phyloP scores from a whole-genome alignment of 2,329 filamentous ascomycete genomes.

The Claviceps pazoutovae region DNA sequence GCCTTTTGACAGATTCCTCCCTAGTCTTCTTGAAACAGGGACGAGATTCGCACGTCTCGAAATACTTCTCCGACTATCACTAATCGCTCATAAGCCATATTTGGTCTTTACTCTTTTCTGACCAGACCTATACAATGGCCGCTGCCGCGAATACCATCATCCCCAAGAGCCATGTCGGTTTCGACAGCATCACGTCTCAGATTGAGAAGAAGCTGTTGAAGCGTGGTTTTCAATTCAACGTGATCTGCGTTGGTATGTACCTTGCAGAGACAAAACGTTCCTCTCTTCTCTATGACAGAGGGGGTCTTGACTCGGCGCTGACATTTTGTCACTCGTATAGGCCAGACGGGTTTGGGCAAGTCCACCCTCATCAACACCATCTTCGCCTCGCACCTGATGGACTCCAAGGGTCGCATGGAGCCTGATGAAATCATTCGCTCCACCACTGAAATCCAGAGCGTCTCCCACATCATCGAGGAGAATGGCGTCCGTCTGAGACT shows the following conservation, averaged over 20 bases:
- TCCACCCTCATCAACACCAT: slow-evolving; percentile 99
- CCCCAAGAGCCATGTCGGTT: slow-evolving; percentile 97
- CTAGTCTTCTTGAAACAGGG: slow-evolving; percentile 23
- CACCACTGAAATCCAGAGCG: slow-evolving; percentile 95
- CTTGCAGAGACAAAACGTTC: slow-evolving; percentile 5
- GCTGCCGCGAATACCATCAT: slow-evolving; percentile 55
- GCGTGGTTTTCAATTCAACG: slow-evolving; percentile 99
- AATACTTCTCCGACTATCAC: slow-evolving; percentile 12
- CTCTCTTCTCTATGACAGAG: background rate
- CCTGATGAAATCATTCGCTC: slow-evolving; percentile 88
- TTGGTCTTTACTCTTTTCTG: slow-evolving; percentile 5
- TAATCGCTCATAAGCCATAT: background rate
- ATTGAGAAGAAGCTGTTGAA: slow-evolving; percentile 99
- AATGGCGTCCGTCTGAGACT: slow-evolving; percentile 93
- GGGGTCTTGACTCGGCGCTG: slow-evolving; percentile 5
- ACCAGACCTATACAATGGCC: slow-evolving; percentile 48
- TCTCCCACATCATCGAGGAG: slow-evolving; percentile 98
- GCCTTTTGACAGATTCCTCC: slow-evolving; percentile 6
- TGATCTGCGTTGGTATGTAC: slow-evolving; percentile 92
- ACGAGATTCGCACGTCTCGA: slow-evolving; percentile 10
- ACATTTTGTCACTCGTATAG: slow-evolving; percentile 31
- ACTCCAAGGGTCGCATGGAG: slow-evolving; percentile 88
- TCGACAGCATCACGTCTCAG: slow-evolving; percentile 98
- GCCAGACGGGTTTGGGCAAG: slow-evolving; percentile 96
- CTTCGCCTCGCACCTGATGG: slow-evolving; percentile 97